A percentile compares a stretch with the other conserved stretches of the same genome.
These are phyloP conservation scores for Asterionellopsis glacialis DNA, from an alignment of 108 stramenopile species.

Conservation along the genomic window DNA sequence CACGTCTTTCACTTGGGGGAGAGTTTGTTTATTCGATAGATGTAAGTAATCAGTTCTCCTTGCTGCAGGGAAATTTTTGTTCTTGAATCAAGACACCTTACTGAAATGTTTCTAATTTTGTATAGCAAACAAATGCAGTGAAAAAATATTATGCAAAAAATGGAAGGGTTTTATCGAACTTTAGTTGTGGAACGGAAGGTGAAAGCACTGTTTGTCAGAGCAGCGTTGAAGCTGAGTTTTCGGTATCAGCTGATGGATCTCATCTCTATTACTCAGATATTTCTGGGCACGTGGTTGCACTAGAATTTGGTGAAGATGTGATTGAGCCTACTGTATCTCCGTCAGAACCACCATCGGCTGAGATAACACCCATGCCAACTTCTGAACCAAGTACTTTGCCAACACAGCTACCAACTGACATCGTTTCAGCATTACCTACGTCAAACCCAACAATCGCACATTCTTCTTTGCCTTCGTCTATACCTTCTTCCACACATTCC, in stretches of 20 bases:
- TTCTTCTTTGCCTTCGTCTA: neutral
- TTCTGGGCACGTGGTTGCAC: neutral
- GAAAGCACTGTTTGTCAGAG: neutral
- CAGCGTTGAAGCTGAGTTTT: neutral
- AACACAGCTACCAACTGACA: neutral
- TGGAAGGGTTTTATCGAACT: neutral
- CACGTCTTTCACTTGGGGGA: neutral
- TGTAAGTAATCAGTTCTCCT: neutral
- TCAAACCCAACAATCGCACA: neutral
- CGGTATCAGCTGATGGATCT: neutral
- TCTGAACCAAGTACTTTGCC: neutral
- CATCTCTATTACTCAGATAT: neutral
- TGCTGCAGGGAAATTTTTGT: neutral
- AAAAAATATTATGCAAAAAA: conserved; percentile 1
- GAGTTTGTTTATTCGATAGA: neutral
- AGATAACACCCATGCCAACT: neutral
- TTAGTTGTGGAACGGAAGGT: neutral
- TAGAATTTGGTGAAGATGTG: neutral
- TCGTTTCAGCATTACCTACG: neutral
- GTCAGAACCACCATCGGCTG: neutral
- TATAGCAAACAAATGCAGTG: neutral
- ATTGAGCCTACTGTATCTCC: neutral
- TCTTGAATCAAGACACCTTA: neutral
- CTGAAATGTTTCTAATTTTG: neutral
- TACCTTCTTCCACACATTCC: neutral